Evolutionary conservation across 805 yeast genomes (phyloP), one percentile per base, ranked within the genome.

Genomic region (Ogataea methanolica): DNA sequence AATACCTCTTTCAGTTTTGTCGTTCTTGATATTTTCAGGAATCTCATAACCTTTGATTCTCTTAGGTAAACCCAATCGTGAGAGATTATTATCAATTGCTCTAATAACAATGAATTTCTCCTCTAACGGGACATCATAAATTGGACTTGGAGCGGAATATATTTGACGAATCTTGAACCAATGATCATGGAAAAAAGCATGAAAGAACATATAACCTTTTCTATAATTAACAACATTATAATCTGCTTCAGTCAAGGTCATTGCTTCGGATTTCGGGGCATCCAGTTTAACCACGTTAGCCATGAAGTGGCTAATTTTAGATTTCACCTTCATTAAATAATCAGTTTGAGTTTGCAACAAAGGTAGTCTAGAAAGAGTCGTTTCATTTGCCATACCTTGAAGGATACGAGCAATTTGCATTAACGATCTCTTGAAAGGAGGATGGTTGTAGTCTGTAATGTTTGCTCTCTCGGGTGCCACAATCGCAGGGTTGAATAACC

Each of bases 401-500:
- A 92, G 68, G 17, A 86, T 83, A 57, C 89, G 88, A 2, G 96
- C 96, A 33, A 91, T 64, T 46, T 87, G 82, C 46, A 91, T 80
- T 43, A 88, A 74, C 0, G 88, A 78, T 53, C 96, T 75, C 51
- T 89, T 67, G 41, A 62, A 55, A 8, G 47, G 52, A n/a, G 51
- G 45, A 5, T 58, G 49, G 11, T 42, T 34, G 1, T 44, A 35
- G 9, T 51, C 26, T 2, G 57, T 48, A 41, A 68, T 61, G 22
- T 57, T 58, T 34, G 57, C 74, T 6, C 83, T 73, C 48, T 88
- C 96, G 0, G 97, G 97, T 33, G 89, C 82, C 14, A 91, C 91
- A 56, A 91, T 82, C 0, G 96, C 96, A 12, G 98, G 97, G 61
- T 95, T 86, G 50, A 85, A 75, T 52, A 85, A 80, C 47, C 96